Evolutionary conservation across 192 early-diverging fungal species (phyloP).

Genomic region (Mortierella antarctica): DNA sequence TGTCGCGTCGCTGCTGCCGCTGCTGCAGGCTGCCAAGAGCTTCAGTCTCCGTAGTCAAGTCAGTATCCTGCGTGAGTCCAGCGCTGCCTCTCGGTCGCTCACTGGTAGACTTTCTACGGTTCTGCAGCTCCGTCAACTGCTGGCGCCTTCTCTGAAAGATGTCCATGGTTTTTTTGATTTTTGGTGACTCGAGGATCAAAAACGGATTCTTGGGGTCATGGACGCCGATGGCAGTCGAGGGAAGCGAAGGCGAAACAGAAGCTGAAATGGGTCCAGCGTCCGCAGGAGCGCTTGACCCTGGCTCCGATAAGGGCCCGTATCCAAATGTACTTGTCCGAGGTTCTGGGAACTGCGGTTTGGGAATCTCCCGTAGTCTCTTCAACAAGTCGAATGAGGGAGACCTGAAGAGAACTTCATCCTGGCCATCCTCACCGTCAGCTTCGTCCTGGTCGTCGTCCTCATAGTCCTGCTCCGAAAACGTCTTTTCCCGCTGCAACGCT

Average conservation of each 20-base stretch:
- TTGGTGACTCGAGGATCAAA: slow-evolving; percentile 17
- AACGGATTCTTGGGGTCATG: slow-evolving; percentile 14
- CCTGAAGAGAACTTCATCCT: slow-evolving; percentile 36
- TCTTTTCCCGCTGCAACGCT: slow-evolving; percentile 1
- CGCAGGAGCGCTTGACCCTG: not conserved
- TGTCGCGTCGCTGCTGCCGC: not conserved
- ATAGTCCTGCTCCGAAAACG: slow-evolving; percentile 9
- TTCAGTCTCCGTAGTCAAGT: not conserved
- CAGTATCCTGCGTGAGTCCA: no score
- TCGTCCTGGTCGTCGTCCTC: slow-evolving; percentile 14
- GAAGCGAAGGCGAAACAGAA: not conserved
- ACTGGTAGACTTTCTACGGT: not conserved
- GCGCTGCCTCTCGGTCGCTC: not conserved
- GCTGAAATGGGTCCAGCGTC: not conserved
- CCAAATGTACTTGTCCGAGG: slow-evolving; percentile 33
- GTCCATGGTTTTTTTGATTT: slow-evolving; percentile 28
- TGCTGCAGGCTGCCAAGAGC: no score
- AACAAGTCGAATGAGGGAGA: slow-evolving; percentile 32
- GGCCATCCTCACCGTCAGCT: not conserved
- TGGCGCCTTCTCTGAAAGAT: slow-evolving; percentile 14
- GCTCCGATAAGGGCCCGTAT: not conserved
- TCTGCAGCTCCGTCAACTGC: slow-evolving; percentile 18
- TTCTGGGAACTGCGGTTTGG: slow-evolving; percentile 12
- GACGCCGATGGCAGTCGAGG: not conserved
- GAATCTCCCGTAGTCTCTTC: slow-evolving; percentile 17